phyloP scores from a whole-genome alignment of 805 yeast genomes.

The Schwanniomyces occidentalis region DNA sequence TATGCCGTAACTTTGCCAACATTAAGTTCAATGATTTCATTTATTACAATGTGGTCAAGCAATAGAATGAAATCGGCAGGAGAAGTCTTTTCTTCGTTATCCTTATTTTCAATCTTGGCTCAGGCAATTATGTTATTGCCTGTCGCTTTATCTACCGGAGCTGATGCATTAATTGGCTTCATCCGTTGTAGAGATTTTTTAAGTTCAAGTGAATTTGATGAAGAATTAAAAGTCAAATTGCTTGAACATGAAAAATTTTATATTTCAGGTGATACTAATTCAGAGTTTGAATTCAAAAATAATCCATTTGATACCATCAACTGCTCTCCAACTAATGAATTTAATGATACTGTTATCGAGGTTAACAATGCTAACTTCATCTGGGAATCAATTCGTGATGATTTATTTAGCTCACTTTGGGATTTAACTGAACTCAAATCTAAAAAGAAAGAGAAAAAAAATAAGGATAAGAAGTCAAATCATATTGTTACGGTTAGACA shows the following conservation, averaged over 20 bases:
- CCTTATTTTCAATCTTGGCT: slow-evolving; percentile 43
- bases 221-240: slow-evolving; percentile 13
- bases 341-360: slow-evolving; percentile 18
- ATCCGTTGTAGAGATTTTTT: slow-evolving; percentile 27
- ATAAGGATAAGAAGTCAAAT: neutral
- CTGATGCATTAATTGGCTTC: slow-evolving; percentile 45
- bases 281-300: slow-evolving; percentile 5
- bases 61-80: slow-evolving; percentile 38
- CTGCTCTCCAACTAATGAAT: neutral
- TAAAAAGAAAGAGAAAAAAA: slow-evolving; percentile 13
- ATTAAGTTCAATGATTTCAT: slow-evolving; percentile 46
- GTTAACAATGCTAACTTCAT: slow-evolving; percentile 27
- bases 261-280: slow-evolving; percentile 1
- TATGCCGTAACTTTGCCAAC: slow-evolving; percentile 46
- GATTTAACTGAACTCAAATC: slow-evolving; percentile 14
- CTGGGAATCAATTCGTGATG: slow-evolving; percentile 33
- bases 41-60: slow-evolving; percentile 47
- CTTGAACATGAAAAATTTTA: slow-evolving; percentile 1
- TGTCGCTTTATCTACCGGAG: slow-evolving; percentile 44
- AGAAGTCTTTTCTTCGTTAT: slow-evolving; percentile 42
- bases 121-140: slow-evolving; percentile 46
- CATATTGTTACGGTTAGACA: neutral
- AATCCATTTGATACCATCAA: slow-evolving; percentile 3
- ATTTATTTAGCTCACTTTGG: slow-evolving; percentile 23
- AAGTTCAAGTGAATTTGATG: slow-evolving; percentile 22